Base-by-base conservation (phyloP, 1,284 basidiomycete species). In the Ceratobasidium sp. region DNA sequence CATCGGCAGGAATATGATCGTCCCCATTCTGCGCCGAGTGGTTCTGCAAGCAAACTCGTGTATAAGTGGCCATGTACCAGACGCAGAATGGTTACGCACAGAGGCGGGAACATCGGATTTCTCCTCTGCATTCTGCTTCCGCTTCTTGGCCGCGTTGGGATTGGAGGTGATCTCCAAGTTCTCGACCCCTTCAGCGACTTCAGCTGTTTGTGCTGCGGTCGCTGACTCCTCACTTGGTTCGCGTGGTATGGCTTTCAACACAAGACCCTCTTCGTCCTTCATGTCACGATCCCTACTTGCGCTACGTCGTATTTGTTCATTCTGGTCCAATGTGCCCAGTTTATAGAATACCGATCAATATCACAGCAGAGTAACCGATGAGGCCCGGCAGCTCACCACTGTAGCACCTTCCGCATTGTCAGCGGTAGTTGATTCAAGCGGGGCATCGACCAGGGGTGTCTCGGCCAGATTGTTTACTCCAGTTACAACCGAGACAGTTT, bases 271-370 rank as follows among this genome's bases (percentile, higher is more conserved):
- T 19, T 71, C 68, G n/a, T 71, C 68, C 41, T 59, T 71, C 68
- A 71, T 71, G 27, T 71, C 68, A 34, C 68, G 68, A 22, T 71
- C 68, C 37, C 56, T 71, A 29, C 68, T 71, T 13, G 68, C 68
- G 41, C 68, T 71, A 5, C 68, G 68, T 11, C 68, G 54, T 27
- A 71, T n/a, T 61, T 61, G 54, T 34, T 71, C 54, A 24, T 71
- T 71, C 68, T 71, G 22, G 16, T 13, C 19, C 19, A 34, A 24
- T 34, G 19, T 19, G 13, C n/a, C 14, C 19, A n/a, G 7, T 41
- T 19, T 39, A 11, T 41, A 19, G 27, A 53, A 24, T 19, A 3
- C 11, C 13, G 24, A 29, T 31, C 27, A 31, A 22, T 54, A 11
- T 54, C n/a, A n/a, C n/a, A 54, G 16, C 27, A 11, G 64, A 8